A percentile compares a stretch with the other conserved stretches of the same genome.
These are phyloP conservation scores for Sideroxylon spinosum DNA, from an alignment of 179 eudicot genomes.

Conservation along the genomic window DNA sequence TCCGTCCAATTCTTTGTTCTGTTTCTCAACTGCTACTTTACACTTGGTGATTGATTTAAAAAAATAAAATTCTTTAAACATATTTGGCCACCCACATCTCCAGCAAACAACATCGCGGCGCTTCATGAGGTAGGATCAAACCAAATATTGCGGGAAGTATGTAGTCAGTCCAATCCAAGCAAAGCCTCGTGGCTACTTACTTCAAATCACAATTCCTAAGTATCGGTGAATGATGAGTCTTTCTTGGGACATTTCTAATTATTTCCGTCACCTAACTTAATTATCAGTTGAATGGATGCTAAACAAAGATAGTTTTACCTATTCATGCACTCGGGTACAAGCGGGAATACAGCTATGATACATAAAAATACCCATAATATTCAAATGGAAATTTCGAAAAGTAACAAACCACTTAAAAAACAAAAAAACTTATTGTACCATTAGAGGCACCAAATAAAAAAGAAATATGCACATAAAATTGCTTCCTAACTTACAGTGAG, in stretches of 20 bases:
- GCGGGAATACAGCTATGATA: neutral
- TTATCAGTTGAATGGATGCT: too few species aligned
- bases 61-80: neutral
- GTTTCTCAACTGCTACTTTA: neutral
- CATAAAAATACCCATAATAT: too few species aligned
- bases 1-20: too few species aligned
- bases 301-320: too few species aligned
- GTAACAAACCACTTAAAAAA: neutral
- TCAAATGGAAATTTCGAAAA: neutral
- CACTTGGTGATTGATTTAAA: neutral
- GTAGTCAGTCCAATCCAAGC: neutral
- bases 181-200: too few species aligned
- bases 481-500: slow-evolving; percentile 54
- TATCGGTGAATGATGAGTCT: neutral
- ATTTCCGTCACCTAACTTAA: neutral
- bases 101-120: neutral
- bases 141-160: neutral
- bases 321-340: neutral
- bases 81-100: neutral
- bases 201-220: neutral
- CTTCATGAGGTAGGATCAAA: neutral
- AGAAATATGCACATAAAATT: neutral
- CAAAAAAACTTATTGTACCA: neutral
- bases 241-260: neutral
- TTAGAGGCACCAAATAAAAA: neutral